Evolutionary conservation across 371 early-diverging fungal genomes (phyloP), one percentile per base, ranked within the genome.

Genomic region (Syncephalastrum racemosum): DNA sequence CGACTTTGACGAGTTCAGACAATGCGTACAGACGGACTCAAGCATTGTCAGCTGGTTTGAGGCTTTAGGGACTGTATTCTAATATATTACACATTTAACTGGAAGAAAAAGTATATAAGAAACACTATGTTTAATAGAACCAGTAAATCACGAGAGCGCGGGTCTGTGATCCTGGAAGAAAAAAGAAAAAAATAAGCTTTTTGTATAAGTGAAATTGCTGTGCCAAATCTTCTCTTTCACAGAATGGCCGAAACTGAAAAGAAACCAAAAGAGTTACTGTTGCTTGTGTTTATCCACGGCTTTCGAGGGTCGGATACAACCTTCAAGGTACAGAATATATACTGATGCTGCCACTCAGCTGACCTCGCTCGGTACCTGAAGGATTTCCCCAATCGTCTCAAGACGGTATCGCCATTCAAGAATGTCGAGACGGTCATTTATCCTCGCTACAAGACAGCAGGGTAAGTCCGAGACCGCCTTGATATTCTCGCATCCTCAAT

Each of bases 1-100:
- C 52, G 85, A 83, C 5, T 80, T 84, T 55, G 87, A 88, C 40
- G 93, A 93, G 73, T 95, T 96, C 62, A 66, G 75, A 46, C 74
- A 70, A 42, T 91, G 90, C 53, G 83, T 86, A 4, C 73, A 80
- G 23, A 79, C 72, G n/a, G 88, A 90, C 58, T 75, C 83, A 3
- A 83, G 82, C 50, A 83, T 90, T 54, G 75, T 86, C 45, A 78
- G 80, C 23, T 90, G 89, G 81, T 82, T 90, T 58, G 89, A 90
- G 59, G 83, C 84, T 1, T 68, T 90, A 14, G 88, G 88, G 46
- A 78, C 84, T 45, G 86, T 88, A 18, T 90, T 90, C 62, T 90
- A 81, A 64, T 51, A 31, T 31, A 31, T 31, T 12, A 8, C 12
- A 31, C 27, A 27, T 27, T 7, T 27, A 6, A 6, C 27, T 3